Conservation (phyloP, 345 rosid species). For the Aurinia saxatilis region DNA sequence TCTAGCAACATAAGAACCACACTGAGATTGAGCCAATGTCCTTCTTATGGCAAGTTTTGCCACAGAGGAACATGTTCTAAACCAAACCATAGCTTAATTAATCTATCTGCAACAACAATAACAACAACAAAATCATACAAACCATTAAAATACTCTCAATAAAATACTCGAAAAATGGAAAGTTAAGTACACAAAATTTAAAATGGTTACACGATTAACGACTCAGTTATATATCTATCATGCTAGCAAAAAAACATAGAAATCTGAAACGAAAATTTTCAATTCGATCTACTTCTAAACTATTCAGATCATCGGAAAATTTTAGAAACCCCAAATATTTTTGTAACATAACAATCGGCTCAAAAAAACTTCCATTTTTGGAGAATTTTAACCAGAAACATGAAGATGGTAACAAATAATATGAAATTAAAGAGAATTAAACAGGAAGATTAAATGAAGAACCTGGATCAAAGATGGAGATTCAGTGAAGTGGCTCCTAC, state of each 20-base stretch:
- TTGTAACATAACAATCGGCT: not conserved
- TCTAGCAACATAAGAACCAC: slow-evolving; percentile 40
- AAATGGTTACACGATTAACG: not conserved
- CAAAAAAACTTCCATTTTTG: not conserved
- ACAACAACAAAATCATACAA: not conserved
- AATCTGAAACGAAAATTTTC: not conserved
- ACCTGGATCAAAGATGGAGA: slow-evolving; percentile 28
- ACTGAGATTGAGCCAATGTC: slow-evolving; percentile 48
- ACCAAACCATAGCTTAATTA: slow-evolving; percentile 55
- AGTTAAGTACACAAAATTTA: not conserved
- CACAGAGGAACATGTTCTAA: slow-evolving; percentile 53
- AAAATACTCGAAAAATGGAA: too few species aligned
- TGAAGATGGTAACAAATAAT: not conserved
- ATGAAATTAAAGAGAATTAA: not conserved
- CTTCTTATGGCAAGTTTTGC: slow-evolving; percentile 62
- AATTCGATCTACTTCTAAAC: slow-evolving; percentile 1
- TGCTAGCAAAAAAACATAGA: not conserved
- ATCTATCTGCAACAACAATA: not conserved
- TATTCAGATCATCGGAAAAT: not conserved
- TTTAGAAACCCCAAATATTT: not conserved
- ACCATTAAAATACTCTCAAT: not conserved
- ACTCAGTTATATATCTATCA: not conserved
- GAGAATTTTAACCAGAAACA: not conserved
- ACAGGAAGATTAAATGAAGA: not conserved
- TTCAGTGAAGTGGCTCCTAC: slow-evolving; percentile 16